These are phyloP conservation scores for Lonicera japonica DNA, from an alignment of 129 eudicot species.

Conservation along the genomic window DNA sequence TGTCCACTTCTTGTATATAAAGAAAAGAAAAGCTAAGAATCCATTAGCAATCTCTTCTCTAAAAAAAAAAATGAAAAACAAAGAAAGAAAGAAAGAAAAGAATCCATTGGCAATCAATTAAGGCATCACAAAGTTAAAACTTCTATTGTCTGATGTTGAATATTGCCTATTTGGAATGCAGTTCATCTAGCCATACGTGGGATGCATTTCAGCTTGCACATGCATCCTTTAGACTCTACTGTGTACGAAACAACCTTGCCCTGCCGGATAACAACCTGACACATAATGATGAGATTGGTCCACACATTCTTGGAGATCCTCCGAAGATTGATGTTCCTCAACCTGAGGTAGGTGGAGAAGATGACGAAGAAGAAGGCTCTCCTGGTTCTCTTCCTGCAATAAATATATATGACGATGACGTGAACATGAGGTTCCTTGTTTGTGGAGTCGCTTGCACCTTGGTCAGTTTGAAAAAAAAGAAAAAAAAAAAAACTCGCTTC, in stretches of 20 bases:
- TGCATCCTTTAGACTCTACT: slow-evolving; percentile 74
- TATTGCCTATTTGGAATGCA: slow-evolving; percentile 26
- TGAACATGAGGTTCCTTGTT: slow-evolving; percentile 62
- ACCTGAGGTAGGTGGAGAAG: slow-evolving; percentile 56
- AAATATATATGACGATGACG: slow-evolving; percentile 86
- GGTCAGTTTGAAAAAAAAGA: slow-evolving; percentile 33
- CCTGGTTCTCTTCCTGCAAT: slow-evolving; percentile 75
- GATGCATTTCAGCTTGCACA: slow-evolving; percentile 91
- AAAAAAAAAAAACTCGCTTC: not conserved
- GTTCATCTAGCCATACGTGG: slow-evolving; percentile 91
- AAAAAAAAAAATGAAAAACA: too few species aligned
- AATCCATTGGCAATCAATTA: too few species aligned
- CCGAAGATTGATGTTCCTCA: slow-evolving; percentile 71
- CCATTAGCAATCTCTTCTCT: too few species aligned
- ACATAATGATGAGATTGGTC: slow-evolving; percentile 47
- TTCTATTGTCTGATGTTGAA: slow-evolving; percentile 3
- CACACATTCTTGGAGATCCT: slow-evolving; percentile 73
- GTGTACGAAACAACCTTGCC: slow-evolving; percentile 50
- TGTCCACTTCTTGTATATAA: too few species aligned
- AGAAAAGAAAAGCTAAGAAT: too few species aligned
- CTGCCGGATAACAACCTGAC: slow-evolving; percentile 36
- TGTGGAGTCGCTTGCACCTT: slow-evolving; percentile 58
- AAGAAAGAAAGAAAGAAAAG: too few species aligned
- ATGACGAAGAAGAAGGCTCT: slow-evolving; percentile 77
- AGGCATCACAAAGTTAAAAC: too few species aligned